These are phyloP conservation scores for Hypoxylon intermedium DNA, from an alignment of 495 filamentous ascomycete species.

Conservation along the genomic window DNA sequence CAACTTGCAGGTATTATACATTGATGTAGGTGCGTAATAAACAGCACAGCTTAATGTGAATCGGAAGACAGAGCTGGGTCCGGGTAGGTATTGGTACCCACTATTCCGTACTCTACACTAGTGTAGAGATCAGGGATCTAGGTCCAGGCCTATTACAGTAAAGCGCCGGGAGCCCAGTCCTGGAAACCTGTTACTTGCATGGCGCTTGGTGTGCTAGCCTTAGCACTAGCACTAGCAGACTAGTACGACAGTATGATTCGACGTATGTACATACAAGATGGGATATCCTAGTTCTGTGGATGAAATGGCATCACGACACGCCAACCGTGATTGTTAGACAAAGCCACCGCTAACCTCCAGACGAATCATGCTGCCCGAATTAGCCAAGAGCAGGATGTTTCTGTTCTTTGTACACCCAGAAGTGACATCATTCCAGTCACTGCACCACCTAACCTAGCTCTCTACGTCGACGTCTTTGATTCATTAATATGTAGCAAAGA, in stretches of 20 bases:
- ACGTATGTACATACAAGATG: neutral
- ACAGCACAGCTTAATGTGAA: no score
- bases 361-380: neutral
- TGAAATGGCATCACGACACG: neutral
- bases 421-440: slow-evolving; percentile 5
- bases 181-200: neutral
- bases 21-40: no score
- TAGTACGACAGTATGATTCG: slow-evolving; percentile 2
- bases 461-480: neutral
- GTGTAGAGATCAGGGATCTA: no score
- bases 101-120: no score
- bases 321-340: neutral
- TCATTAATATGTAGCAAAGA: neutral
- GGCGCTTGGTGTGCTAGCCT: no score
- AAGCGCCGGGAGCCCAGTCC: no score
- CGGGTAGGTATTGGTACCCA: no score
- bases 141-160: no score
- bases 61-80: no score
- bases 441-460: no score
- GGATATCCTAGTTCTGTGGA: neutral
- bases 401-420: neutral
- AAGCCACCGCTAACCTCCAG: neutral
- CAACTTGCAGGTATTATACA: no score
- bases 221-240: no score
- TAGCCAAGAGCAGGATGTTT: neutral